These are phyloP conservation scores for Rhodomyrtus tomentosa DNA, from an alignment of 345 rosid species.

Conservation along the genomic window DNA sequence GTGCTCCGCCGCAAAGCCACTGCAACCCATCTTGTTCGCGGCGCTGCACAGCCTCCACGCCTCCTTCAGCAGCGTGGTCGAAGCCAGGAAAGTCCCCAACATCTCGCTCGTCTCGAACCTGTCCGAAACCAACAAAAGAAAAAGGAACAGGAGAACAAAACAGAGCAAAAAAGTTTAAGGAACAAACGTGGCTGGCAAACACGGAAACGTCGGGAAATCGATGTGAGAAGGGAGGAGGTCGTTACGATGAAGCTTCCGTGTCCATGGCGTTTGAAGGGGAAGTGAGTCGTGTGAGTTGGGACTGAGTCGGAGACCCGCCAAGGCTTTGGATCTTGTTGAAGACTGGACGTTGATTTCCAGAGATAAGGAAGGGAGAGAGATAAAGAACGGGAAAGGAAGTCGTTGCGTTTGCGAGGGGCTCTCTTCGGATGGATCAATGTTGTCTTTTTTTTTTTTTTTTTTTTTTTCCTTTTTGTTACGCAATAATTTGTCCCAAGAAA, in stretches of 20 bases:
- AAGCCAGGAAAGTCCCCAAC: slow-evolving; percentile 39
- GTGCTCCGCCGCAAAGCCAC: slow-evolving; percentile 13
- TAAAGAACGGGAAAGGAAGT: rapidly evolving
- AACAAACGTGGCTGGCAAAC: neutral
- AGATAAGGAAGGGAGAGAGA: neutral
- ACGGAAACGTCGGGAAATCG: neutral
- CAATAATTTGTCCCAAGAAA: neutral
- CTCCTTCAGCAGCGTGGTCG: slow-evolving; percentile 35
- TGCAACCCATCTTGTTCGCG: slow-evolving; percentile 5
- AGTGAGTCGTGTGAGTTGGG: neutral
- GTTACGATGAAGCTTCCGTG: neutral
- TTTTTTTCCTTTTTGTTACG: no score
- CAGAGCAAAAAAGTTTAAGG: neutral
- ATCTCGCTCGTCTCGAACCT: slow-evolving; percentile 78
- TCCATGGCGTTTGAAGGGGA: neutral
- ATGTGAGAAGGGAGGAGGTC: neutral
- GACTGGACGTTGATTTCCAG: neutral
- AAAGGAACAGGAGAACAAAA: neutral
- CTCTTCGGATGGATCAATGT: neutral
- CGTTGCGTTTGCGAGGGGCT: neutral
- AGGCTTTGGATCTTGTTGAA: neutral
- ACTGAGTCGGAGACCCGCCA: neutral
- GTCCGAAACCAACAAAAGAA: neutral
- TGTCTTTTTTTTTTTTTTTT: no score
- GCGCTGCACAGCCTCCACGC: slow-evolving; percentile 55